These are phyloP conservation scores for Penicillium egyptiacum DNA, from an alignment of 495 filamentous ascomycete genomes.

Conservation along the genomic window DNA sequence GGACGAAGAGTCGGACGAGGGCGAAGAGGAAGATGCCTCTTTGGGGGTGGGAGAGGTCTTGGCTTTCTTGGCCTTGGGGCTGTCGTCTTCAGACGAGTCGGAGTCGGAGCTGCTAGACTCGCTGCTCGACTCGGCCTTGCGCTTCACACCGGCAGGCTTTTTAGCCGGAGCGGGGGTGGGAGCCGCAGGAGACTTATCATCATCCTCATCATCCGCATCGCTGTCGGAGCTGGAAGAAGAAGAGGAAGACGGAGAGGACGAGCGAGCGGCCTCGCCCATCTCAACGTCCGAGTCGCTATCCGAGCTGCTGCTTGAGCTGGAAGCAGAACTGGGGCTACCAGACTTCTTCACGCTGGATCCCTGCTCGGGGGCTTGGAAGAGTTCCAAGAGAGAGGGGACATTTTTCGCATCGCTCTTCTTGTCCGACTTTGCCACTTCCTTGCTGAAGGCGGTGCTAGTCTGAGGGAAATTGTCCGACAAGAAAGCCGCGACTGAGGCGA, in stretches of 20 bases:
- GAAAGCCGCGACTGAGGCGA: slow-evolving; percentile 66
- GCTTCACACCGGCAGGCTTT: slow-evolving; percentile 52
- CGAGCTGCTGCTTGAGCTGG: slow-evolving; percentile 20
- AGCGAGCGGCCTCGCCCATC: slow-evolving; percentile 53
- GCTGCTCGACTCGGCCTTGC: slow-evolving; percentile 60
- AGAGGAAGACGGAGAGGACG: slow-evolving; percentile 44
- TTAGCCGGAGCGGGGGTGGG: slow-evolving; percentile 33
- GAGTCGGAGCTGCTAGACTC: slow-evolving; percentile 47
- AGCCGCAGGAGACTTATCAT: slow-evolving; percentile 34
- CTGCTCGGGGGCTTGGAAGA: slow-evolving; percentile 53
- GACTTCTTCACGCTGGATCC: slow-evolving; percentile 29
- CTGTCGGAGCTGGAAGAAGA: slow-evolving; percentile 58
- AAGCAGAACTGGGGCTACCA: slow-evolving; percentile 15
- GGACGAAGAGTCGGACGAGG: slow-evolving; percentile 25
- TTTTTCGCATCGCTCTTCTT: slow-evolving; percentile 37
- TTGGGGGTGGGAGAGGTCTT: slow-evolving; percentile 24
- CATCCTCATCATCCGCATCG: slow-evolving; percentile 62
- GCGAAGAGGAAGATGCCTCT: slow-evolving; percentile 26
- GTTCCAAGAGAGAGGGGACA: slow-evolving; percentile 45
- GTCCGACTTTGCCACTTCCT: slow-evolving; percentile 45
- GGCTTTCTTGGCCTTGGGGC: slow-evolving; percentile 44
- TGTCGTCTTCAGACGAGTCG: slow-evolving; percentile 36
- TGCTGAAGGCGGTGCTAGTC: slow-evolving; percentile 58
- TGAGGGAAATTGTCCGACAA: slow-evolving; percentile 61
- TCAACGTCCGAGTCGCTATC: slow-evolving; percentile 54